These are phyloP conservation scores for Solanum virginianum DNA, from an alignment of 257 asterid genomes.

Conservation along the genomic window DNA sequence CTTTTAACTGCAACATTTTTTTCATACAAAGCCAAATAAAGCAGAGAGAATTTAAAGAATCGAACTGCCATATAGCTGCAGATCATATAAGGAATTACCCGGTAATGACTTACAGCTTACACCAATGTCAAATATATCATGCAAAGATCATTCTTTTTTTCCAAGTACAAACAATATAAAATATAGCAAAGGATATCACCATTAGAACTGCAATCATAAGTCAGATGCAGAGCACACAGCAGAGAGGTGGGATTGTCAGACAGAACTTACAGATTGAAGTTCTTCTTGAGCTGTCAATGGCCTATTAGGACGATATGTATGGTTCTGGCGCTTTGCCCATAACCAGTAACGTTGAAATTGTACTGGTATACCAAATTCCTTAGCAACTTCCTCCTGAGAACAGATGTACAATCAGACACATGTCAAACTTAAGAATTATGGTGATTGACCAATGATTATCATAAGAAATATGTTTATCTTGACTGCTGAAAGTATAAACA, in stretches of 20 bases:
- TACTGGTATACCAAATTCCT: slow-evolving; percentile 71
- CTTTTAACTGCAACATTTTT: background rate
- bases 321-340: slow-evolving; percentile 91
- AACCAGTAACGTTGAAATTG: slow-evolving; percentile 78
- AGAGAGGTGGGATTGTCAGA: background rate
- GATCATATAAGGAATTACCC: background rate
- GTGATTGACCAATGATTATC: background rate
- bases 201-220: background rate
- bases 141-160: background rate
- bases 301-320: slow-evolving; percentile 81
- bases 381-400: slow-evolving; percentile 76
- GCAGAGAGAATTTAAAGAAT: background rate
- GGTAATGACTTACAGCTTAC: background rate
- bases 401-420: background rate
- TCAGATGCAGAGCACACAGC: background rate
- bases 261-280: slow-evolving; percentile 52
- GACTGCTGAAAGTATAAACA: background rate
- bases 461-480: background rate
- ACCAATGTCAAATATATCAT: background rate
- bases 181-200: background rate
- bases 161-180: background rate
- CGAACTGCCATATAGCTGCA: background rate
- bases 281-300: slow-evolving; percentile 66
- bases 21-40: background rate
- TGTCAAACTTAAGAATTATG: background rate